phyloP scores from a whole-genome alignment of 2,329 filamentous ascomycete species.

The Magnaporthiopsis rhizophila region DNA sequence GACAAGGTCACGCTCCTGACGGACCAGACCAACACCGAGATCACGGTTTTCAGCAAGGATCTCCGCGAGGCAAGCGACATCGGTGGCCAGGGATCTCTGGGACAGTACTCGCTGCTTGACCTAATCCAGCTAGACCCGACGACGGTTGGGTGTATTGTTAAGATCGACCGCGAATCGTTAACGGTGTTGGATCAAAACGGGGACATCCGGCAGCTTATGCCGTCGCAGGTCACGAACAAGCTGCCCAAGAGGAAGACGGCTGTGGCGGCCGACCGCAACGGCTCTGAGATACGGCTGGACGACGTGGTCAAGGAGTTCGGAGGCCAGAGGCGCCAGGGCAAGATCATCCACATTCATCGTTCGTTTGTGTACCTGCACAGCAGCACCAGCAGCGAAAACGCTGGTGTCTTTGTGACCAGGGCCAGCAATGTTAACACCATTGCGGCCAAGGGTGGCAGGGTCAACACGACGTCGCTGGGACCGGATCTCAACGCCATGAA shows the following conservation, averaged over 20 bases:
- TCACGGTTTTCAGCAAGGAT: slow-evolving; percentile 97
- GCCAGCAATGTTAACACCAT: slow-evolving; percentile 81
- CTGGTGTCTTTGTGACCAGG: slow-evolving; percentile 80
- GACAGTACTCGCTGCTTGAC: slow-evolving; percentile 86
- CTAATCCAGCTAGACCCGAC: slow-evolving; percentile 88
- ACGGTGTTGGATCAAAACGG: slow-evolving; percentile 87
- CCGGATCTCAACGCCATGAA: slow-evolving; percentile 90
- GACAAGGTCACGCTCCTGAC: slow-evolving; percentile 89
- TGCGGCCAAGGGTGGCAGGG: slow-evolving; percentile 85
- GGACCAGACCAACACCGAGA: slow-evolving; percentile 86
- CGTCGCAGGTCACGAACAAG: slow-evolving; percentile 86
- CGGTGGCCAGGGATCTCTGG: slow-evolving; percentile 74
- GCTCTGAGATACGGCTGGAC: slow-evolving; percentile 83
- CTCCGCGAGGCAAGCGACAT: slow-evolving; percentile 88
- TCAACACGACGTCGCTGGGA: slow-evolving; percentile 50
- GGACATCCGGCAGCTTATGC: slow-evolving; percentile 71
- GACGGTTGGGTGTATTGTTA: slow-evolving; percentile 88
- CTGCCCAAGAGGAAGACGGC: slow-evolving; percentile 74
- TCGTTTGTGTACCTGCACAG: slow-evolving; percentile 89
- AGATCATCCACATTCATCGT: slow-evolving; percentile 88
- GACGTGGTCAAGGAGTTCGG: slow-evolving; percentile 88
- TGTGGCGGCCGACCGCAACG: slow-evolving; percentile 86
- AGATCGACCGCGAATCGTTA: slow-evolving; percentile 88
- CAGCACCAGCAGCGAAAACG: slow-evolving; percentile 75
- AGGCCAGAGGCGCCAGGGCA: slow-evolving; percentile 77